A percentile compares a stretch with the other conserved stretches of the same genome.
Evolutionary conservation across 2,329 filamentous ascomycete species (phyloP).

Genomic region (Fusarium multiceps): DNA sequence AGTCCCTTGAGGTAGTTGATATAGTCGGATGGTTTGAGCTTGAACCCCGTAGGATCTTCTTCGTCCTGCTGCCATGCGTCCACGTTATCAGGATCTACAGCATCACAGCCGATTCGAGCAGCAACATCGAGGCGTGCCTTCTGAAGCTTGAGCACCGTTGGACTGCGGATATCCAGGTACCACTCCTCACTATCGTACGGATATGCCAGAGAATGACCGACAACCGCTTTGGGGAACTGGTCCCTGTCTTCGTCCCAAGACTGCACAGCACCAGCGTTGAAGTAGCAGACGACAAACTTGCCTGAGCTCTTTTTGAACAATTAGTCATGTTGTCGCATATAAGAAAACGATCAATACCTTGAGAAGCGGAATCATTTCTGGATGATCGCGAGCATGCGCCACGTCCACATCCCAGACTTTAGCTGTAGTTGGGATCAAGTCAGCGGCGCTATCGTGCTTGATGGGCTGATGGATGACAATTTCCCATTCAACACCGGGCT

Average conservation of each 20-base stretch:
- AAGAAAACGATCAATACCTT: slow-evolving; percentile 38
- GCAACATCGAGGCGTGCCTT: slow-evolving; percentile 47
- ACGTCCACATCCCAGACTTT: slow-evolving; percentile 50
- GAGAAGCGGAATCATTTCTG: slow-evolving; percentile 45
- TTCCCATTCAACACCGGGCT: slow-evolving; percentile 48
- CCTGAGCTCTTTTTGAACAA: slow-evolving; percentile 30
- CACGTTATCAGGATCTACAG: slow-evolving; percentile 52
- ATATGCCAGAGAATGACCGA: slow-evolving; percentile 43
- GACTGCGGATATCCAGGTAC: slow-evolving; percentile 47
- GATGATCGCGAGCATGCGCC: slow-evolving; percentile 42
- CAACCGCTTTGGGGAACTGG: slow-evolving; percentile 40
- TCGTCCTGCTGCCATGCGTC: slow-evolving; percentile 47
- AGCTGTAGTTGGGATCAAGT: slow-evolving; percentile 44
- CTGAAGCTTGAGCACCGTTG: slow-evolving; percentile 46
- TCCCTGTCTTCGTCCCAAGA: slow-evolving; percentile 45
- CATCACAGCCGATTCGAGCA: slow-evolving; percentile 48
- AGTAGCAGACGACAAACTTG: slow-evolving; percentile 51
- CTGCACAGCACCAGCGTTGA: slow-evolving; percentile 50
- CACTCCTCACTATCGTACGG: slow-evolving; percentile 46
- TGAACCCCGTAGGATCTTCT: slow-evolving; percentile 47
- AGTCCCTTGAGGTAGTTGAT: slow-evolving; percentile 47
- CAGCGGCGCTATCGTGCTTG: slow-evolving; percentile 40
- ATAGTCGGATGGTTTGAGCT: slow-evolving; percentile 46
- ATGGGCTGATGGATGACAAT: slow-evolving; percentile 49
- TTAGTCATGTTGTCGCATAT: background rate